Conservation (phyloP, 768 basidiomycete genomes). For the Kockovaella imperatae region DNA sequence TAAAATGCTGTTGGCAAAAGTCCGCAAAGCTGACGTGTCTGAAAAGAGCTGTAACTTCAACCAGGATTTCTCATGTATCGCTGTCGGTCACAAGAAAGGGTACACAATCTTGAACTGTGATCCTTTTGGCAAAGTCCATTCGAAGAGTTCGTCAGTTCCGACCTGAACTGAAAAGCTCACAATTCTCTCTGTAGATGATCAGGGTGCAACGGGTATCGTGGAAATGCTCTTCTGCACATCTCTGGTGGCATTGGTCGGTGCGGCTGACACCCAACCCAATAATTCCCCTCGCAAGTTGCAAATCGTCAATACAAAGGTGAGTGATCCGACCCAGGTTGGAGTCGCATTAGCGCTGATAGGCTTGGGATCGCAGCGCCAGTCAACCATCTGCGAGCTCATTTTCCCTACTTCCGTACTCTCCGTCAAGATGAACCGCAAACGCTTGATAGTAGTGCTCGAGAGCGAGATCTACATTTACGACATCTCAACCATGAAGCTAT, state of each 20-base stretch:
- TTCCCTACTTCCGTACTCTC: constrained; percentile 94
- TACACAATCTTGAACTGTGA: constrained; percentile 98
- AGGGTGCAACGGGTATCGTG: constrained; percentile 89
- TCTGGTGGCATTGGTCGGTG: constrained; percentile 90
- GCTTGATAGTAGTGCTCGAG: constrained; percentile 90
- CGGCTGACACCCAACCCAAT: constrained; percentile 74
- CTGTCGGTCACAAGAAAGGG: constrained; percentile 88
- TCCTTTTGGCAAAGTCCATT: constrained; percentile 92
- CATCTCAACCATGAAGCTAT: constrained; percentile 93
- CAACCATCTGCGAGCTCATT: constrained; percentile 95
- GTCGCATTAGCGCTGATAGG: not conserved
- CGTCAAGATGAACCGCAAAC: constrained; percentile 97
- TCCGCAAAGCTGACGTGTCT: constrained; percentile 1
- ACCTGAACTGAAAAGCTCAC: too few relatives aligned
- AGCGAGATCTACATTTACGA: constrained; percentile 99
- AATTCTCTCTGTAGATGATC: constrained; percentile 52
- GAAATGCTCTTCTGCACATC: constrained; percentile 99
- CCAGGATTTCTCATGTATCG: constrained; percentile 95
- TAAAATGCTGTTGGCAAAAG: not conserved
- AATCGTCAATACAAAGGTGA: constrained; percentile 96
- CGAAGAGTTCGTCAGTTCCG: constrained; percentile 62
- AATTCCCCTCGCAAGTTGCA: constrained; percentile 88
- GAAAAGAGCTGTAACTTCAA: constrained; percentile 72
- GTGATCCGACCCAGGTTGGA: too few relatives aligned
- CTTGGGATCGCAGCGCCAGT: constrained; percentile 62